Base-by-base conservation (phyloP, 1,139 yeast genomes). In the Hyphopichia pseudoburtonii region DNA sequence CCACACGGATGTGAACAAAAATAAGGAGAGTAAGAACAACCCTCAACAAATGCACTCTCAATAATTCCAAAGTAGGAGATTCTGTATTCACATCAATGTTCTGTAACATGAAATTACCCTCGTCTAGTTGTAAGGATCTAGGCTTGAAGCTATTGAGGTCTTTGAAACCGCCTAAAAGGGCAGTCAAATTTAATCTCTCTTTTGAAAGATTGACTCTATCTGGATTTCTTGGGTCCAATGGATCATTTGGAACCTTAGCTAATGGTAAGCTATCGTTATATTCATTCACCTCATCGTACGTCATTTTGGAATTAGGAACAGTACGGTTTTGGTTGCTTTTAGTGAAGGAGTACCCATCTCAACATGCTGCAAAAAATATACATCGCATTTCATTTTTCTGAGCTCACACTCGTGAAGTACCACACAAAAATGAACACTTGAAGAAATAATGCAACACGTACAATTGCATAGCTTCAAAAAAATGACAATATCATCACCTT, bases 1-100 rank as follows among this genome's bases (percentile, higher is more conserved):
- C 11, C 17, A 30, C 11, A 4, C 19, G 16, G 10, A 28, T 36
- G 14, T 27, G 18, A 27, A 17, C 3, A 18, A 17, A 18, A 5
- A 28, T 17, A 17, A 29, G 24, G 10, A 36, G 9, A 15, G 46
- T 34, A 30, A 56, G 42, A 10, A 44, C 14, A 10, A 58, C 37
- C 24, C 57, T 42, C 14, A 37, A 37, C 1, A 57, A 11, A 41
- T 60, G 64, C 14, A 46, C 46, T 29, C 42, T 45, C 19, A 59
- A 42, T 2, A 59, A 22, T 16, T 46, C 50, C n/a, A 37, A 38
- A 7, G 64, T 58, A 8, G 46, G 39, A n/a, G 48, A 35, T 12
- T 37, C 42, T 10, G 37, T 30, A 14, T 35, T 18, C 3, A 35
- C 26, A 18, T 39, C 38, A 14, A 43, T 23, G 5, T 40, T 37